phyloP scores from a whole-genome alignment of 768 basidiomycete species.

The Mycena leptocephala region DNA sequence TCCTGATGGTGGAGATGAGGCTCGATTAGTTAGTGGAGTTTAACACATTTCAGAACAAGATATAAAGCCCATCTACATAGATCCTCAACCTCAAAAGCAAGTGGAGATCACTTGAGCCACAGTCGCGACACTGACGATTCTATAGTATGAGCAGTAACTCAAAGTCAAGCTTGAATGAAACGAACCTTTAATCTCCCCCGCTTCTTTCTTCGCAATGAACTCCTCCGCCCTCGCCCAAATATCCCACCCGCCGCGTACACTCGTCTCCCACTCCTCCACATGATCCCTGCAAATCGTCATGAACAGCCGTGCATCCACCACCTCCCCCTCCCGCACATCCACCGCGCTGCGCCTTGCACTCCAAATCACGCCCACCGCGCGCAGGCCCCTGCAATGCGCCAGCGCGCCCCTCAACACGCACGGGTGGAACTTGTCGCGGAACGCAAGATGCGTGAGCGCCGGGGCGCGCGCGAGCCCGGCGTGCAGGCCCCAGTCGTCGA shows the following conservation, averaged over 20 bases:
- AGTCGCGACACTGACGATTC: constrained; percentile 1
- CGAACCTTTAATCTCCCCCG: constrained; percentile 14
- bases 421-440: constrained; percentile 27
- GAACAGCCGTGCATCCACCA: constrained; percentile 25
- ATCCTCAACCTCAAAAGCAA: no score
- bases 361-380: constrained; percentile 29
- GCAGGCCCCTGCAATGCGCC: constrained; percentile 13
- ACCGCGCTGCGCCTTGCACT: not conserved
- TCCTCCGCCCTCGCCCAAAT: constrained; percentile 27
- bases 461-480: constrained; percentile 14
- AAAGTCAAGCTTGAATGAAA: not conserved
- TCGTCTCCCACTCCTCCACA: constrained; percentile 17
- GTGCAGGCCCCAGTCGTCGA: constrained; percentile 30
- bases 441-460: constrained; percentile 27
- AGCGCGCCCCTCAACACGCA: constrained; percentile 19
- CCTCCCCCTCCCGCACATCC: constrained; percentile 20
- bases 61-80: no score
- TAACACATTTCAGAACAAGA: no score
- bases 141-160: not conserved
- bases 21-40: no score
- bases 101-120: no score
- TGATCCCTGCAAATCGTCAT: not conserved
- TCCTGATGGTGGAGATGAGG: no score
- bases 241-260: constrained; percentile 4
- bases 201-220: constrained; percentile 22